Percentiles rank a stretch among this genome's conserved stretches.
Conservation (phyloP, 805 yeast species). For the Candida patagonica region DNA sequence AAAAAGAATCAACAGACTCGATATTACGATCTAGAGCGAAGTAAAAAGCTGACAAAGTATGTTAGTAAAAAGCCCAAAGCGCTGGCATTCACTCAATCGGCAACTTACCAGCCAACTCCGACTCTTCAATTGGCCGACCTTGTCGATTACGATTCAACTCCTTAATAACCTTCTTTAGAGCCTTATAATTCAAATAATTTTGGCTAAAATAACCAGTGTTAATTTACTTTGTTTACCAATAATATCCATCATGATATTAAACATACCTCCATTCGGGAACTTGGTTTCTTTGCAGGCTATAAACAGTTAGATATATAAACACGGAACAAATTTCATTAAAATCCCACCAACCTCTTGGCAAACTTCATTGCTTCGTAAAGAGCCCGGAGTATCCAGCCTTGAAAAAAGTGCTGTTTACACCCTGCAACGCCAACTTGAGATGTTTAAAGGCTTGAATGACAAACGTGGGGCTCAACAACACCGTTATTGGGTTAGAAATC, state of each 20-base stretch:
- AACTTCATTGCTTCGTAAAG: constrained; percentile 33
- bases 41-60: constrained; percentile 52
- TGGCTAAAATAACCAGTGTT: constrained; percentile 26
- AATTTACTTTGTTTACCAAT: background rate
- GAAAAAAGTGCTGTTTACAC: too few relatives aligned
- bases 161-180: constrained; percentile 71
- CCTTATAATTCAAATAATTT: constrained; percentile 77
- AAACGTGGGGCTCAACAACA: too few relatives aligned
- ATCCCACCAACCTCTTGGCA: constrained; percentile 49
- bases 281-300: constrained; percentile 60
- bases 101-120: constrained; percentile 30
- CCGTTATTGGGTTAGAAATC: too few relatives aligned
- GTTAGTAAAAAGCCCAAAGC: background rate
- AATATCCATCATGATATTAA: background rate
- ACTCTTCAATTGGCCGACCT: constrained; percentile 12
- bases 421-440: too few relatives aligned
- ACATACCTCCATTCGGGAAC: constrained; percentile 81
- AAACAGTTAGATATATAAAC: background rate
- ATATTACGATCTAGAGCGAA: constrained; percentile 70
- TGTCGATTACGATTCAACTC: constrained; percentile 33
- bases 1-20: constrained; percentile 73
- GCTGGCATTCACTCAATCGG: background rate
- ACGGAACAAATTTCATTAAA: background rate
- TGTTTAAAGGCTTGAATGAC: too few relatives aligned
- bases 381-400: too few relatives aligned